Conservation (phyloP, 176 grass and related monocot genomes). For the Juncus effusus region DNA sequence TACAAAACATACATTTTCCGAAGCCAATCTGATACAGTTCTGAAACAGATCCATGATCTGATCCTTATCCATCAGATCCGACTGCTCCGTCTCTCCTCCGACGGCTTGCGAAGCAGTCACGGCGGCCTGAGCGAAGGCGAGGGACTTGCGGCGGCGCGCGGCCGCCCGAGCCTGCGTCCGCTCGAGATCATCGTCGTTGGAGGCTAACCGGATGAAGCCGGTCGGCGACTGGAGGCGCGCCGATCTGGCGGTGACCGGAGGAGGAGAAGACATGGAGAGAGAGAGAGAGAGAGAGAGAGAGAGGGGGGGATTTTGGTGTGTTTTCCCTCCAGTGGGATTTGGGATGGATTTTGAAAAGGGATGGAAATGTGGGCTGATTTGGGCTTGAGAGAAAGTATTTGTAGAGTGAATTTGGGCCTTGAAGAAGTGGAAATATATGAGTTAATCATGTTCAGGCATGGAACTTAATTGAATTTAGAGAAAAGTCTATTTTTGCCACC, state of each 20-base stretch:
- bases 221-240: constrained; percentile 55
- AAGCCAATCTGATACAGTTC: constrained; percentile 95
- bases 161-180: constrained; percentile 70
- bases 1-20: constrained; percentile 56
- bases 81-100: not conserved
- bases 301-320: not conserved
- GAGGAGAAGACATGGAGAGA: constrained; percentile 1
- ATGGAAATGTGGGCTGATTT: no score
- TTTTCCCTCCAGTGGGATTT: constrained; percentile 14
- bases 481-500: no score
- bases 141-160: constrained; percentile 47
- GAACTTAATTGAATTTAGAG: no score
- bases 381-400: no score
- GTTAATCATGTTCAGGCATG: no score
- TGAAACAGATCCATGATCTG: constrained; percentile 92
- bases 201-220: constrained; percentile 57
- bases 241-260: constrained; percentile 16
- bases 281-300: not conserved
- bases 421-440: no score
- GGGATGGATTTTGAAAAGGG: no score
- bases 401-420: no score
- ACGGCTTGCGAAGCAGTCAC: constrained; percentile 11
- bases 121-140: constrained; percentile 34
- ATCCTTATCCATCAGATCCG: constrained; percentile 61
- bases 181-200: constrained; percentile 87